Evolutionary conservation across 176 grass and related monocot species (phyloP).

Genomic region (Leersia perrieri): DNA sequence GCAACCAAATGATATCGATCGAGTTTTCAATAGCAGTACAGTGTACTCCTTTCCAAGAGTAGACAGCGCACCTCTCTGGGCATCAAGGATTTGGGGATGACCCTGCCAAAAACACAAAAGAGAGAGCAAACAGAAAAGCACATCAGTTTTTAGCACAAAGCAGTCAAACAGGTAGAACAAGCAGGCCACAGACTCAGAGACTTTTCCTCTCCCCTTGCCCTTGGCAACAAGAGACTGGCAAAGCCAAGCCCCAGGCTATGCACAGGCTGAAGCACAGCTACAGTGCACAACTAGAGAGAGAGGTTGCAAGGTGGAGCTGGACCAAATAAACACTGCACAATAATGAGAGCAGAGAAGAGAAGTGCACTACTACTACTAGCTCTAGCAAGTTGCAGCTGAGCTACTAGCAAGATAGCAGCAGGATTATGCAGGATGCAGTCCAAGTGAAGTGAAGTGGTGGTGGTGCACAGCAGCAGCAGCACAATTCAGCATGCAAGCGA

Average conservation of each 20-base stretch:
- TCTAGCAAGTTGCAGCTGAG: no score
- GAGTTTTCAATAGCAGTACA: background rate
- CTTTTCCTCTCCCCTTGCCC: background rate
- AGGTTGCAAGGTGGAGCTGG: background rate
- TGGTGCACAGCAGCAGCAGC: no score
- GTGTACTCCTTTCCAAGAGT: background rate
- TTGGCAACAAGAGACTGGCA: slow-evolving; percentile 34
- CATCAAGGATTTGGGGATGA: slow-evolving; percentile 82
- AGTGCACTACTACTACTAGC: no score
- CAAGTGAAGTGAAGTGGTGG: background rate
- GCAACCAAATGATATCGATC: background rate
- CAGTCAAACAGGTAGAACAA: slow-evolving; percentile 38
- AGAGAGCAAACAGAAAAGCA: slow-evolving; percentile 37
- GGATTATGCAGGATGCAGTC: background rate
- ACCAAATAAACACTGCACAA: slow-evolving; percentile 41
- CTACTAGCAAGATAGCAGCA: background rate
- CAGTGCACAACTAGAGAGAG: background rate
- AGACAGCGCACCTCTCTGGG: slow-evolving; percentile 69
- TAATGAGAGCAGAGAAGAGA: slow-evolving; percentile 22
- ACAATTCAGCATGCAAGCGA: slow-evolving; percentile 37
- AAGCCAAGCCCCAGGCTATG: slow-evolving; percentile 11
- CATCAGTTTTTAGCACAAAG: slow-evolving; percentile 47
- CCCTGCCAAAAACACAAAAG: slow-evolving; percentile 46
- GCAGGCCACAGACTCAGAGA: slow-evolving; percentile 13
- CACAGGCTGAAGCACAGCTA: background rate